Evolutionary conservation across 306 rosid genomes (phyloP).

Genomic region (Alnus rubra): DNA sequence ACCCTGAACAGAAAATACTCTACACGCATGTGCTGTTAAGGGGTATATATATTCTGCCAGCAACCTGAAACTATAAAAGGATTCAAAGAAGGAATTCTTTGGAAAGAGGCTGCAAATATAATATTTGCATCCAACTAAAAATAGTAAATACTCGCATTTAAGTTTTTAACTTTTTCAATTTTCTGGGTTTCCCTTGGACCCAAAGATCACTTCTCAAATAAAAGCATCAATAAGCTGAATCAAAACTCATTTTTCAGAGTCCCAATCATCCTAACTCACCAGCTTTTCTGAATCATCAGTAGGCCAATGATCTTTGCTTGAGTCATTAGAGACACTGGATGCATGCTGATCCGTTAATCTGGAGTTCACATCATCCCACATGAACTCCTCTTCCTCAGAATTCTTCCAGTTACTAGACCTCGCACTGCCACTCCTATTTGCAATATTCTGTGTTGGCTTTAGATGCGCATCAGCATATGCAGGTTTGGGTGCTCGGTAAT

Average conservation of each 20-base stretch:
- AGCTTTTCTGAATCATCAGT: constrained; percentile 66
- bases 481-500: constrained; percentile 55
- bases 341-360: constrained; percentile 46
- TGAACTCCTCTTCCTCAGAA: constrained; percentile 90
- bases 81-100: background rate
- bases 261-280: constrained; percentile 49
- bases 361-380: constrained; percentile 78
- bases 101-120: background rate
- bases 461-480: constrained; percentile 45
- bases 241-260: background rate
- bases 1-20: background rate
- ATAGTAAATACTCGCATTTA: background rate
- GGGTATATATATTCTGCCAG: background rate
- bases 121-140: background rate
- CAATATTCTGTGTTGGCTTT: constrained; percentile 43
- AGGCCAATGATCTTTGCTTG: constrained; percentile 51
- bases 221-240: constrained; percentile 12
- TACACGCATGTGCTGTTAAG: background rate
- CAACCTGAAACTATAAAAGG: background rate
- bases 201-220: background rate
- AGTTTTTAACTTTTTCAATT: background rate
- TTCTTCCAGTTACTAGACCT: constrained; percentile 76
- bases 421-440: constrained; percentile 38
- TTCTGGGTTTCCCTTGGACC: background rate
- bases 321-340: constrained; percentile 43